Evolutionary conservation across 345 rosid species (phyloP), one percentile per base, ranked within the genome.

Genomic region (Salix purpurea): DNA sequence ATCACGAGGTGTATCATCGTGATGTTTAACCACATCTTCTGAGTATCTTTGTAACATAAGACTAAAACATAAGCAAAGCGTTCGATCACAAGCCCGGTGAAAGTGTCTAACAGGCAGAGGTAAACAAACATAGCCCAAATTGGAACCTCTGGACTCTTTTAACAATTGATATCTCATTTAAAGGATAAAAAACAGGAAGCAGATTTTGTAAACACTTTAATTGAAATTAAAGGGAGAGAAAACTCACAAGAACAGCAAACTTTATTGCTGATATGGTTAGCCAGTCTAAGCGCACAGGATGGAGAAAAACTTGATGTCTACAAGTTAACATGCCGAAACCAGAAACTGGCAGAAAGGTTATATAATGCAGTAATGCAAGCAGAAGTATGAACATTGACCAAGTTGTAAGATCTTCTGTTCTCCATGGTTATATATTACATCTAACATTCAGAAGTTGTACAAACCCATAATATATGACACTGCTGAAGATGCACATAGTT

Each of bases 391-490:
- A 23, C 28, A 58, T 40, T 54, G 4, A 52, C n/a, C 37, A 26
- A 40, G 15, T 54, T 75, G 62, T 39, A 71, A 70, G 62, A 40
- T 69, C 76, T 50, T 60, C 32, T 65, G 75, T 76, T 78, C 67
- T 78, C 66, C 44, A 56, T 44, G 61, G 66, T 65, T 85, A 77
- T 78, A 77, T 78, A 67, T 82, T 82, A 84, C 87, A 84, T 74
- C 69, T 21, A 36, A 5, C 4, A 36, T 36, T 82, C 30, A 39
- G 12, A 67, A 70, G 67, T 73, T 72, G 74, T 71, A 84, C 83
- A 79, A 75, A 76, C 72, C 76, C 81, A 32, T 40, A 48, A 32
- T 40, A 40, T 66, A 56, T 32, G 60, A 54, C 36, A 40, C 56
- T 70, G 74, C 78, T 48, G 13, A 24, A 14, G 71, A 76, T 65